Evolutionary conservation across 768 basidiomycete genomes (phyloP).

Genomic region (Crepidotus variabilis): DNA sequence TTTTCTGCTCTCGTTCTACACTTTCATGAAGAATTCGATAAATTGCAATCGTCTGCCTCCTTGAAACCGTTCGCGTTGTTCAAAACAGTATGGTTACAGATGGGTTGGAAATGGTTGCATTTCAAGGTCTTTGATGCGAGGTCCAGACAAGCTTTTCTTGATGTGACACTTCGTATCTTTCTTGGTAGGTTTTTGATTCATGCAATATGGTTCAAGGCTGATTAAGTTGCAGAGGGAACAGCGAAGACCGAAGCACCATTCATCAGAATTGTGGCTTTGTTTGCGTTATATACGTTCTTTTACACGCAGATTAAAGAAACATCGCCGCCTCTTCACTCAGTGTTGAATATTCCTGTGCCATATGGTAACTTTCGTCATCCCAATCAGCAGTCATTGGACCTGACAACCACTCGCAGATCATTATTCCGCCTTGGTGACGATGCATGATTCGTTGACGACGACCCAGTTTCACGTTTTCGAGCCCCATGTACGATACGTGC

Average conservation of each 20-base stretch:
- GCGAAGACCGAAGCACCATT: conserved; percentile 46
- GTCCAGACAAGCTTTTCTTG: conserved; percentile 60
- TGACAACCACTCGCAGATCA: conserved; percentile 41
- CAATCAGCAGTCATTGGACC: neutral
- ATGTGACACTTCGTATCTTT: conserved; percentile 58
- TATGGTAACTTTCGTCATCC: conserved; percentile 40
- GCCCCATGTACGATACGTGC: conserved; percentile 46
- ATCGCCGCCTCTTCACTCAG: conserved; percentile 43
- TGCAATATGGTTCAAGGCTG: neutral
- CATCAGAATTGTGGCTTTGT: conserved; percentile 56
- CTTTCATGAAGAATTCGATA: conserved; percentile 48
- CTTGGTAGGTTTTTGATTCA: conserved; percentile 42
- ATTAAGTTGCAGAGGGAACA: conserved; percentile 44
- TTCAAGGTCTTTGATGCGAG: conserved; percentile 70
- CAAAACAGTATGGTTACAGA: conserved; percentile 62
- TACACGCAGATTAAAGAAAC: conserved; percentile 60
- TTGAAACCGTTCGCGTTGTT: conserved; percentile 62
- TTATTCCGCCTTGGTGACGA: conserved; percentile 40
- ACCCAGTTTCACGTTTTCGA: conserved; percentile 41
- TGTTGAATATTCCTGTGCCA: conserved; percentile 59
- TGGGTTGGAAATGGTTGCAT: conserved; percentile 76
- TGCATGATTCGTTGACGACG: conserved; percentile 44
- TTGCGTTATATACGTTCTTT: conserved; percentile 69
- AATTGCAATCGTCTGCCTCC: conserved; percentile 13
- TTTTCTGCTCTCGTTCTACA: conserved; percentile 47